Base-by-base conservation (phyloP, 495 filamentous ascomycete species). In the Immersiella caudata region DNA sequence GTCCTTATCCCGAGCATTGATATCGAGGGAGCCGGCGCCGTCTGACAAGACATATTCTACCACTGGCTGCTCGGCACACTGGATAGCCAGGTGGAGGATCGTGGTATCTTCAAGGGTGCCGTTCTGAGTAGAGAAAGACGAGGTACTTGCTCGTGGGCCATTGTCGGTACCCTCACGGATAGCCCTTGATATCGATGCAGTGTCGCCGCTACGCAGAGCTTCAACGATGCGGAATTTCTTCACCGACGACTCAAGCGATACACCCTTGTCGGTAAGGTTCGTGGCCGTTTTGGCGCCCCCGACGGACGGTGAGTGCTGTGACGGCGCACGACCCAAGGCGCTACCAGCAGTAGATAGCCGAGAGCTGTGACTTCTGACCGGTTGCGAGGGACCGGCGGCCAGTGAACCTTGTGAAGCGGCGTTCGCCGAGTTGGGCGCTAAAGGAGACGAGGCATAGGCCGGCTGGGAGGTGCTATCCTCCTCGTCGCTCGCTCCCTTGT, bases 161-260 rank as follows among this genome's bases (percentile, higher is more conserved):
- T 72, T 75, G 60, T 84, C 85, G 46, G 79, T 78, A 36, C 78
- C 82, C 71, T 96, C 93, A 64, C 90, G 89, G 67, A 97, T 91
- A 9, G 92, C 93, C 73, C 90, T 93, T 26, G 91, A 90, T 72
- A 99, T 97, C 4, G 92, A 92, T 22, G 87, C 90, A 1, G 92
- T 95, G 70, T 99, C 93, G 16, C 95, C 95, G 73, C 86, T 94
- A 67, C 96, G 86, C 62, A 99, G 81, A 20, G 93, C 89, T 78
- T 97, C 95, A 73, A 97, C 97, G 26, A 98, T 86, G 67, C 93
- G 89, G 79, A 98, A 99, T 67, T 94, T 93, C 68, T 88, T 86
- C 40, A 99, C 94, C 0, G 95, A 97, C 75, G 97, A 92, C 72
- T 99, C 94, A 49, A 99, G 92, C 0, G 92, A 90, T 8, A 79